Percentiles rank a stretch among this genome's conserved stretches.
These are phyloP conservation scores for Tilletia horrida DNA, from an alignment of 1,284 basidiomycete genomes.

Conservation along the genomic window DNA sequence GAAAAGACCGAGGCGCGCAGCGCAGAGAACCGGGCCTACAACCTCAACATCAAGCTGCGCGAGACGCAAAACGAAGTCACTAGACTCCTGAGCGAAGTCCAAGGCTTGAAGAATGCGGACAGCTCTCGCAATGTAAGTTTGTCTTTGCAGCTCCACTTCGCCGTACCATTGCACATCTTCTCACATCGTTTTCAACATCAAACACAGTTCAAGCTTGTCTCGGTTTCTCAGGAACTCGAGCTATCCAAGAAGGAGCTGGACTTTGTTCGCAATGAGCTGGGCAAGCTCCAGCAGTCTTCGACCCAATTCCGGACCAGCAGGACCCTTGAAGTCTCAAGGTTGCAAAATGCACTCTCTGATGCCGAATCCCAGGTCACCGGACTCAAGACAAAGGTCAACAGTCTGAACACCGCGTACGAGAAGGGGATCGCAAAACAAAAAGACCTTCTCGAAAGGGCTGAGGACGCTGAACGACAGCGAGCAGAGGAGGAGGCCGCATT, in stretches of 20 bases:
- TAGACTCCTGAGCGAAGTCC: slow-evolving; percentile 36
- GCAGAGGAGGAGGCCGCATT: slow-evolving; percentile 77
- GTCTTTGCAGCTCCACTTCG: neutral
- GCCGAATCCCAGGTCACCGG: slow-evolving; percentile 66
- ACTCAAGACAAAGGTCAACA: slow-evolving; percentile 65
- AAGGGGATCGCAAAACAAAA: slow-evolving; percentile 67
- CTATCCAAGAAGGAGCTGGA: slow-evolving; percentile 70
- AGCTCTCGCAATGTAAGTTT: slow-evolving; percentile 36
- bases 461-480: slow-evolving; percentile 68
- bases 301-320: slow-evolving; percentile 42
- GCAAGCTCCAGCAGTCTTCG: slow-evolving; percentile 34
- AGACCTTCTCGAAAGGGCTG: slow-evolving; percentile 68
- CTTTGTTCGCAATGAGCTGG: slow-evolving; percentile 57
- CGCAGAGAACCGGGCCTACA: slow-evolving; percentile 66
- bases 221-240: slow-evolving; percentile 71
- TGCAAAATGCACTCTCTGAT: slow-evolving; percentile 71
- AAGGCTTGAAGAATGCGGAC: slow-evolving; percentile 40
- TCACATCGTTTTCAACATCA: neutral
- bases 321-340: slow-evolving; percentile 56
- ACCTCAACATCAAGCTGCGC: slow-evolving; percentile 57
- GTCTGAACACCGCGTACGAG: slow-evolving; percentile 68
- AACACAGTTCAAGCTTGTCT: slow-evolving; percentile 71
- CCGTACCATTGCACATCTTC: neutral
- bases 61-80: slow-evolving; percentile 43
- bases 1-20: slow-evolving; percentile 69